These are phyloP conservation scores for Hysterium pulicare DNA, from an alignment of 2,329 filamentous ascomycete genomes.

Conservation along the genomic window DNA sequence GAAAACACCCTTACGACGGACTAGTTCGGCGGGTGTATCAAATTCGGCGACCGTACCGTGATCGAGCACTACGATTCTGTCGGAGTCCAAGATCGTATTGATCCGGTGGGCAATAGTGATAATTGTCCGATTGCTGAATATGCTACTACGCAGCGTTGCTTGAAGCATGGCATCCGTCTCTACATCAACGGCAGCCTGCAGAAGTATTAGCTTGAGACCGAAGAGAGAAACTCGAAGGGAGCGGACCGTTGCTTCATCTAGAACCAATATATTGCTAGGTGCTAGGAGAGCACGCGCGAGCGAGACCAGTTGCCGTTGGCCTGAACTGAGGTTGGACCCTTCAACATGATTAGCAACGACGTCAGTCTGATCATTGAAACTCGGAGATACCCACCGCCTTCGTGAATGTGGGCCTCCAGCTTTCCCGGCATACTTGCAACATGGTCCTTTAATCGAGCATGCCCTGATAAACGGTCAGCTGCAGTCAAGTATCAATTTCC, in stretches of 20 bases:
- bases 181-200: conserved; percentile 63
- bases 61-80: conserved; percentile 91
- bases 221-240: conserved; percentile 38
- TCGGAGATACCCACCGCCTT: conserved; percentile 78
- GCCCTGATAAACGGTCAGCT: conserved; percentile 57
- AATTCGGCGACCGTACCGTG: conserved; percentile 89
- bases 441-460: conserved; percentile 90
- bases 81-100: conserved; percentile 88
- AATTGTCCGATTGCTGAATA: conserved; percentile 89
- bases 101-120: conserved; percentile 98
- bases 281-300: conserved; percentile 90
- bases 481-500: not conserved
- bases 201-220: conserved; percentile 5
- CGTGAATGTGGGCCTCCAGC: conserved; percentile 83
- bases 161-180: conserved; percentile 65
- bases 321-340: conserved; percentile 94
- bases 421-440: conserved; percentile 82
- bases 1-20: conserved; percentile 75
- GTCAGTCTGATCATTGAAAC: not conserved
- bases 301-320: conserved; percentile 90
- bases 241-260: conserved; percentile 90
- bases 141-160: conserved; percentile 58
- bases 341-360: conserved; percentile 6
- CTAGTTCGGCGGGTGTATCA: conserved; percentile 75
- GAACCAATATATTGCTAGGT: conserved; percentile 92